Evolutionary conservation across 1,139 yeast genomes (phyloP).

Genomic region (Candida freyschussii): DNA sequence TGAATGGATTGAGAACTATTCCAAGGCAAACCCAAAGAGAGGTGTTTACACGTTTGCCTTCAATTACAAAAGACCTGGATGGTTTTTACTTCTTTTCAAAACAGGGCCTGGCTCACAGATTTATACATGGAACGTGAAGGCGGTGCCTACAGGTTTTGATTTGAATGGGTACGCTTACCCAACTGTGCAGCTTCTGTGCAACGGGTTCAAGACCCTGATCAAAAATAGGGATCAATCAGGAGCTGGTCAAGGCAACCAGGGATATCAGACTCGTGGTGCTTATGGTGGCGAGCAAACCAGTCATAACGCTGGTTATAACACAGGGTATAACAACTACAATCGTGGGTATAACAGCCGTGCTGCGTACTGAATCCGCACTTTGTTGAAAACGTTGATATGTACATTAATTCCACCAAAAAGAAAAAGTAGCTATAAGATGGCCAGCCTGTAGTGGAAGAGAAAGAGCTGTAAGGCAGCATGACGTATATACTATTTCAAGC

Average conservation of each 20-base stretch:
- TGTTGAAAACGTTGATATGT: not conserved
- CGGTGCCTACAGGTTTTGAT: slow-evolving; percentile 80
- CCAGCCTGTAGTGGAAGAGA: too few species aligned
- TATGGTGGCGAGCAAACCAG: not conserved
- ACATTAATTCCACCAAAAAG: not conserved
- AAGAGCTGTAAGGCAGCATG: too few species aligned
- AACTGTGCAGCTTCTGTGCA: slow-evolving; percentile 80
- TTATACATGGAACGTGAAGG: slow-evolving; percentile 85
- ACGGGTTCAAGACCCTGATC: slow-evolving; percentile 75
- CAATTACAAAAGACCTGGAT: slow-evolving; percentile 90
- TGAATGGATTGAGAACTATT: slow-evolving; percentile 84
- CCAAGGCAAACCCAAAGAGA: slow-evolving; percentile 85
- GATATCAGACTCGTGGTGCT: slow-evolving; percentile 1
- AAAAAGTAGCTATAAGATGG: not conserved
- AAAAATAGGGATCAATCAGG: slow-evolving; percentile 24
- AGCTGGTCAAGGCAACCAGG: slow-evolving; percentile 3
- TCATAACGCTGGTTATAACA: slow-evolving; percentile 4
- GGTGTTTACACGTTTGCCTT: slow-evolving; percentile 90
- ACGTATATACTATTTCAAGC: slow-evolving; percentile 10
- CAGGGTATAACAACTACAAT: slow-evolving; percentile 3
- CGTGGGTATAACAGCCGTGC: slow-evolving; percentile 1
- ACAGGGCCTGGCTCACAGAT: slow-evolving; percentile 66
- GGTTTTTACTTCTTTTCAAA: slow-evolving; percentile 82
- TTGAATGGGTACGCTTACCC: slow-evolving; percentile 79
- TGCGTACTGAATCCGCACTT: too few species aligned